Percentiles rank a stretch among this genome's conserved stretches.
Conservation (phyloP, 441 rosid genomes). For the Mallotus repandus region DNA sequence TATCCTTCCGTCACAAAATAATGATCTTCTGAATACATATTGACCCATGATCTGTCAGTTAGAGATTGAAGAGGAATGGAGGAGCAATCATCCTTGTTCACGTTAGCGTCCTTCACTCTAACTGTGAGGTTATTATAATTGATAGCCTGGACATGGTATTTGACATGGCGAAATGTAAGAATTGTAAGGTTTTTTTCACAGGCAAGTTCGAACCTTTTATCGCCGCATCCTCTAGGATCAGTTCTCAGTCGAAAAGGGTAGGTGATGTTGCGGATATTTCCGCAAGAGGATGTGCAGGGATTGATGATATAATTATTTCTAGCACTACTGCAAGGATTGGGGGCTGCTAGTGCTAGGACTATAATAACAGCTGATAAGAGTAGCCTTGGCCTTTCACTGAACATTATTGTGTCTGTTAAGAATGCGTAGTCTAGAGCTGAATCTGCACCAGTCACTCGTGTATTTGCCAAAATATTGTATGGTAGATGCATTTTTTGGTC, state of each 20-base stretch:
- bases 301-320: not conserved
- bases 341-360: not conserved
- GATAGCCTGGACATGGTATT: constrained; percentile 10
- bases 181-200: constrained; percentile 12
- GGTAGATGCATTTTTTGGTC: too few species aligned
- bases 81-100: constrained; percentile 5
- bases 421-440: too few species aligned
- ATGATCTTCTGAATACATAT: not conserved
- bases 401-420: too few species aligned
- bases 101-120: not conserved
- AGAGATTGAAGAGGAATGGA: not conserved
- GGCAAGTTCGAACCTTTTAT: not conserved
- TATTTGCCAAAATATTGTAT: too few species aligned
- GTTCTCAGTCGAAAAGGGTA: constrained; percentile 14
- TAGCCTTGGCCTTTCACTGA: too few species aligned
- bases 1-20: too few species aligned
- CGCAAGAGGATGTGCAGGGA: constrained; percentile 8
- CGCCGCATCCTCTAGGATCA: not conserved
- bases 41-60: too few species aligned
- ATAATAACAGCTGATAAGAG: too few species aligned
- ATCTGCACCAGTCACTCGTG: too few species aligned
- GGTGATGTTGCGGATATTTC: constrained; percentile 9
- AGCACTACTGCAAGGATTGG: constrained; percentile 1
- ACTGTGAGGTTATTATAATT: not conserved
- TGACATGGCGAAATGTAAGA: not conserved